phyloP scores from a whole-genome alignment of 1,139 yeast species.

The Geotrichum candidum region DNA sequence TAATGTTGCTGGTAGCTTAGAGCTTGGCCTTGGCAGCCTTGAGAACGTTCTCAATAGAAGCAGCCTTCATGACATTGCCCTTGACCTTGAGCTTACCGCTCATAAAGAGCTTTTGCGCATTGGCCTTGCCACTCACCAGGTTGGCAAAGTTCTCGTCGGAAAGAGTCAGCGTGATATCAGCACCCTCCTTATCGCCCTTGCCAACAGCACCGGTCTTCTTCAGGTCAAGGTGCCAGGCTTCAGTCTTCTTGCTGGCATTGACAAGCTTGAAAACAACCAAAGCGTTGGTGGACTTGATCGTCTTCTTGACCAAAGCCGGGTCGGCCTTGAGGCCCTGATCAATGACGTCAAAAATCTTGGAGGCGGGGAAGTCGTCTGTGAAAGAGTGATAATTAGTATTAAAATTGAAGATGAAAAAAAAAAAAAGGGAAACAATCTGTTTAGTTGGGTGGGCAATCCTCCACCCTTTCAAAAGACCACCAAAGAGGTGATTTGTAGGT shows the following conservation, averaged over 20 bases:
- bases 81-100: slow-evolving; percentile 77
- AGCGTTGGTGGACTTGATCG: slow-evolving; percentile 50
- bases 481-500: no score
- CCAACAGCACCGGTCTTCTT: slow-evolving; percentile 55
- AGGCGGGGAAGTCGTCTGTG: slow-evolving; percentile 37
- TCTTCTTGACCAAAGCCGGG: slow-evolving; percentile 31
- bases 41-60: slow-evolving; percentile 66
- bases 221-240: slow-evolving; percentile 67
- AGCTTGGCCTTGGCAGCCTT: slow-evolving; percentile 55
- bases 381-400: neutral
- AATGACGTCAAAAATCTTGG: slow-evolving; percentile 38
- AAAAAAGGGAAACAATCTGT: neutral
- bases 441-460: neutral
- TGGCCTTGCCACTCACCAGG: slow-evolving; percentile 70
- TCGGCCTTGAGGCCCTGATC: slow-evolving; percentile 29
- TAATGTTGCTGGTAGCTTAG: slow-evolving; percentile 22
- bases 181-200: slow-evolving; percentile 42
- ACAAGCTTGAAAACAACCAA: slow-evolving; percentile 62
- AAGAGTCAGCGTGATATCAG: slow-evolving; percentile 62
- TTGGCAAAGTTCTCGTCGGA: slow-evolving; percentile 56
- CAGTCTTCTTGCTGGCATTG: slow-evolving; percentile 59
- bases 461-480: neutral
- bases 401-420: neutral
- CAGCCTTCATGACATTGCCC: slow-evolving; percentile 89
- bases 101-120: slow-evolving; percentile 81